These are phyloP conservation scores for Ophiognomonia clavigignenti-juglandacearum DNA, from an alignment of 2,329 filamentous ascomycete species.

Conservation along the genomic window DNA sequence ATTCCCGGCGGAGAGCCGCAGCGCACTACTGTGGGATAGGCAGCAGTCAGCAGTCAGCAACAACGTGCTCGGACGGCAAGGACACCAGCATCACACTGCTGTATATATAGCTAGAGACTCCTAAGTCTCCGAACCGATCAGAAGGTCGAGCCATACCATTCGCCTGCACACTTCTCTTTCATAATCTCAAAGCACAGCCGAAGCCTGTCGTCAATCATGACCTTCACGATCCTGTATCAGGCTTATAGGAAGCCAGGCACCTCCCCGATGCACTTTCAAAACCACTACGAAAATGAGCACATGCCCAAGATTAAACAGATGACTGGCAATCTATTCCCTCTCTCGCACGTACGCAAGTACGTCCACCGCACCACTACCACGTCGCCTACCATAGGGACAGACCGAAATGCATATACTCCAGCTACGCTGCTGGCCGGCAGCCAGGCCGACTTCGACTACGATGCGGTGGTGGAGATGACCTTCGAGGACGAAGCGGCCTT, in stretches of 20 bases:
- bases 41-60: no score
- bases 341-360: slow-evolving; percentile 18
- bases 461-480: slow-evolving; percentile 18
- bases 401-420: slow-evolving; percentile 1
- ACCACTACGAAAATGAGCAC: slow-evolving; percentile 21
- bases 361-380: slow-evolving; percentile 3
- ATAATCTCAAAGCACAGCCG: no score
- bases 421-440: slow-evolving; percentile 14
- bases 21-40: no score
- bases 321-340: slow-evolving; percentile 18
- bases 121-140: no score
- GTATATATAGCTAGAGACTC: no score
- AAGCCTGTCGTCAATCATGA: no score
- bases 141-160: no score
- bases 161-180: no score
- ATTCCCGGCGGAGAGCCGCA: no score
- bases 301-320: slow-evolving; percentile 19
- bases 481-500: not conserved
- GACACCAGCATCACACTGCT: no score
- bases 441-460: slow-evolving; percentile 16
- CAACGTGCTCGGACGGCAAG: no score
- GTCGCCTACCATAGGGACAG: slow-evolving; percentile 7
- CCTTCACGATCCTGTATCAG: not conserved
- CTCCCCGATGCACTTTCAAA: slow-evolving; percentile 17
- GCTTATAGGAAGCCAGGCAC: slow-evolving; percentile 16